phyloP scores from a whole-genome alignment of 768 basidiomycete species.

The Amanita rubescens region DNA sequence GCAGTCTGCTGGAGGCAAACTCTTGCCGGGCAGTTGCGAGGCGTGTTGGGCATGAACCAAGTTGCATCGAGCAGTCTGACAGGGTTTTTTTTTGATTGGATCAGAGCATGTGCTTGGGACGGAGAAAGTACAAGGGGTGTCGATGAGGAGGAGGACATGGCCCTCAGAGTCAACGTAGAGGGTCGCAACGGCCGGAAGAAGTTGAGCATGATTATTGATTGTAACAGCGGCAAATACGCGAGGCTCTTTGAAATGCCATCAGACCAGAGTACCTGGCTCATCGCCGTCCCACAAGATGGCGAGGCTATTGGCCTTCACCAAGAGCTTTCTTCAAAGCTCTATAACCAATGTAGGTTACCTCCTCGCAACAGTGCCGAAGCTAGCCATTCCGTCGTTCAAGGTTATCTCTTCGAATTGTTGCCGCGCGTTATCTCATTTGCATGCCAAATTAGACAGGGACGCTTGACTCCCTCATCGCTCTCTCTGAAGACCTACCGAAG shows the following conservation, averaged over 20 bases:
- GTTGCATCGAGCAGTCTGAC: conserved; percentile 63
- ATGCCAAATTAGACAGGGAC: conserved; percentile 71
- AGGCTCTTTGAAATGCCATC: conserved; percentile 62
- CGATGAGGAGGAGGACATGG: conserved; percentile 13
- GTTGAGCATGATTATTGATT: not conserved
- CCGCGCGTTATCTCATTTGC: conserved; percentile 10
- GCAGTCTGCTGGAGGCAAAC: conserved; percentile 59
- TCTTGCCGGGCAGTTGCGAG: conserved; percentile 65
- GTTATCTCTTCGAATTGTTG: conserved; percentile 31
- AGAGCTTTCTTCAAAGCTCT: conserved; percentile 58
- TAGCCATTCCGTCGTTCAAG: conserved; percentile 87
- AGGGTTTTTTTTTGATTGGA: conserved; percentile 23
- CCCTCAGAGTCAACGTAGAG: not conserved
- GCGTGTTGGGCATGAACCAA: conserved; percentile 93
- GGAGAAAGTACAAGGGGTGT: conserved; percentile 51
- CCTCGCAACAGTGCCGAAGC: conserved; percentile 50
- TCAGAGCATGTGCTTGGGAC: conserved; percentile 31
- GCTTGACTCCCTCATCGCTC: conserved; percentile 76
- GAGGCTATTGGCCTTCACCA: conserved; percentile 71
- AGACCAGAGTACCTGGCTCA: conserved; percentile 92
- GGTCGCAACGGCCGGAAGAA: not conserved
- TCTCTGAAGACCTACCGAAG: conserved; percentile 93
- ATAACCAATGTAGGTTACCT: conserved; percentile 43
- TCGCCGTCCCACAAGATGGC: conserved; percentile 80
- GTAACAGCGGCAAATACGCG: conserved; percentile 6